These are phyloP conservation scores for Puccinia horiana DNA, from an alignment of 1,284 basidiomycete genomes.

Conservation along the genomic window DNA sequence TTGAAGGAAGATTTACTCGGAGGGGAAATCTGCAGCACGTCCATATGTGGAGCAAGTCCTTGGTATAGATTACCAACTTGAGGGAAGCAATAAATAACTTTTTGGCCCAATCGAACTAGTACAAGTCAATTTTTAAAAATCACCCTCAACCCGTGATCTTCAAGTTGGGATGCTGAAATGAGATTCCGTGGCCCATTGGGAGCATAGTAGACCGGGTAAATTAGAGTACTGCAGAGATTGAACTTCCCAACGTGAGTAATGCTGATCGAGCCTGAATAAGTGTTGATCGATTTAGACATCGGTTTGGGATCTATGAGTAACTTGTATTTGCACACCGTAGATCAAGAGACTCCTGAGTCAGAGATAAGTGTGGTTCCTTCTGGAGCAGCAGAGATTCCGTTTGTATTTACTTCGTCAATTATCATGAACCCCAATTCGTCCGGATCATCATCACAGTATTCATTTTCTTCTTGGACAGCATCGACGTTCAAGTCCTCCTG, in stretches of 20 bases:
- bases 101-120: background rate
- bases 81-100: background rate
- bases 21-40: background rate
- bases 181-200: slow-evolving; percentile 2
- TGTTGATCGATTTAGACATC: background rate
- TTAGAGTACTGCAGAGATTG: background rate
- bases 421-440: background rate
- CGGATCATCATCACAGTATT: background rate
- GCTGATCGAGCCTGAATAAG: background rate
- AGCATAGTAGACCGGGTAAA: background rate
- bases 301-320: background rate
- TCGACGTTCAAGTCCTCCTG: too few relatives aligned
- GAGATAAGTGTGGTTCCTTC: background rate
- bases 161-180: background rate
- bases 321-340: background rate
- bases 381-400: too few relatives aligned
- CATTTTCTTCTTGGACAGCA: background rate
- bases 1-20: background rate
- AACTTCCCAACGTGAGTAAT: slow-evolving; percentile 13
- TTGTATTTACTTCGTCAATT: background rate
- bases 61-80: background rate
- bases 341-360: background rate
- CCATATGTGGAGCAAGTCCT: background rate
- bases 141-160: background rate
- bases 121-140: background rate